Percentiles rank a stretch among this genome's conserved stretches.
Evolutionary conservation across 2,329 filamentous ascomycete species (phyloP).

Genomic region (Ophiognomonia clavigignenti-juglandacearum): DNA sequence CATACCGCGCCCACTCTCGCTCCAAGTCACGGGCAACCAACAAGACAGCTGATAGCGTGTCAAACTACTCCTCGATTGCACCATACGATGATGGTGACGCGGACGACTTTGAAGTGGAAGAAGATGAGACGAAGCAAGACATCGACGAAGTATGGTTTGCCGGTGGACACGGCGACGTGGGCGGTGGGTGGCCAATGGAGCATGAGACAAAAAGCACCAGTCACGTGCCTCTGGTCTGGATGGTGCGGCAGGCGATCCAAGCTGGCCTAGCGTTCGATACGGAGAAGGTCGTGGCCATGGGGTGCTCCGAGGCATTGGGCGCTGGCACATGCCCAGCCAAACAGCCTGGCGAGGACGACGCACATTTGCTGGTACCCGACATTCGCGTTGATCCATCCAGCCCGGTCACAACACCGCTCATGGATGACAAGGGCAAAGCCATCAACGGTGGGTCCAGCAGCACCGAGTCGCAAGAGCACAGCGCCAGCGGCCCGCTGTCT

Average conservation of each 20-base stretch:
- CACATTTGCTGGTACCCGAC: conserved; percentile 21
- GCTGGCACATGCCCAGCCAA: conserved; percentile 6
- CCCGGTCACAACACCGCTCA: conserved; percentile 16
- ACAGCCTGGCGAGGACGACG: background rate
- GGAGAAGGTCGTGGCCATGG: conserved; percentile 61
- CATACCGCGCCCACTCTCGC: conserved; percentile 36
- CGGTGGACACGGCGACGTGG: conserved; percentile 73
- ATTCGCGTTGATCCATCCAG: conserved; percentile 30
- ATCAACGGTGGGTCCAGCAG: background rate
- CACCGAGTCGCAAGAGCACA: conserved; percentile 13
- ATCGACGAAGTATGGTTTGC: conserved; percentile 80
- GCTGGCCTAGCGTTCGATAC: conserved; percentile 69
- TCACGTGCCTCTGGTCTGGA: conserved; percentile 62
- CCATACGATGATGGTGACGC: conserved; percentile 21
- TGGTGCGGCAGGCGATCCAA: conserved; percentile 53
- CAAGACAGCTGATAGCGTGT: conserved; percentile 24
- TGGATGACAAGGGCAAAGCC: conserved; percentile 3
- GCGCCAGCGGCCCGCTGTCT: conserved; percentile 19
- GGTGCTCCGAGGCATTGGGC: conserved; percentile 48
- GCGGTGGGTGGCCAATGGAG: conserved; percentile 66
- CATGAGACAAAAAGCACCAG: conserved; percentile 56
- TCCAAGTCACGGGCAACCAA: conserved; percentile 17
- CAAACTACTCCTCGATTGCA: conserved; percentile 26
- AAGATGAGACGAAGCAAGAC: conserved; percentile 56
- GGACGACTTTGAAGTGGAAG: conserved; percentile 34